Percentiles rank a stretch among this genome's conserved stretches.
phyloP scores from a whole-genome alignment of 2,329 filamentous ascomycete genomes.

The Fusarium palustre region DNA sequence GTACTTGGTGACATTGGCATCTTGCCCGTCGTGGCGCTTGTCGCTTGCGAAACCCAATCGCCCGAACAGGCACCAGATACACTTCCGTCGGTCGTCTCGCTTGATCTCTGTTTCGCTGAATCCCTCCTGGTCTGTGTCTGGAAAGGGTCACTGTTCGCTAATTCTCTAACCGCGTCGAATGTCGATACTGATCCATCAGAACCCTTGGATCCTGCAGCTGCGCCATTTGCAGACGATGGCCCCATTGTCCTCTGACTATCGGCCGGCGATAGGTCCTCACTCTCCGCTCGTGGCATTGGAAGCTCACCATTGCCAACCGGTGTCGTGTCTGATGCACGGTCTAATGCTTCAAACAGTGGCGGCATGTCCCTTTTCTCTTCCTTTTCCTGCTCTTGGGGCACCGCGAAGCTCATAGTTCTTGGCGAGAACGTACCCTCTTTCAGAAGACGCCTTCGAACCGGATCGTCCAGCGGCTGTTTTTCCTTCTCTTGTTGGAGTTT shows the following conservation, averaged over 20 bases:
- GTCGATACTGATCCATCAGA: slow-evolving; percentile 58
- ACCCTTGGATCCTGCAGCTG: slow-evolving; percentile 53
- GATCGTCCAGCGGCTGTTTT: slow-evolving; percentile 54
- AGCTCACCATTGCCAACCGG: slow-evolving; percentile 39
- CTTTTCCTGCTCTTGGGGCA: slow-evolving; percentile 46
- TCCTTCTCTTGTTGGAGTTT: slow-evolving; percentile 74
- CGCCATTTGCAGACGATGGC: slow-evolving; percentile 41
- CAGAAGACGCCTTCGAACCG: slow-evolving; percentile 52
- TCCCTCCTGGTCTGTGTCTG: slow-evolving; percentile 51
- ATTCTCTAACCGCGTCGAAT: slow-evolving; percentile 62
- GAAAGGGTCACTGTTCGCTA: slow-evolving; percentile 64
- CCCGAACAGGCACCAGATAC: slow-evolving; percentile 64
- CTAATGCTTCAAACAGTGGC: slow-evolving; percentile 29
- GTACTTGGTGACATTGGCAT: slow-evolving; percentile 74
- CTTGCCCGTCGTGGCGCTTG: slow-evolving; percentile 72
- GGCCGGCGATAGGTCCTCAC: slow-evolving; percentile 45
- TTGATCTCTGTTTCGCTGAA: slow-evolving; percentile 65
- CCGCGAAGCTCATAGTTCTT: slow-evolving; percentile 58
- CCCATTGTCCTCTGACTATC: slow-evolving; percentile 47
- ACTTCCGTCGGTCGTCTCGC: slow-evolving; percentile 72
- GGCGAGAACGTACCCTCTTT: slow-evolving; percentile 60
- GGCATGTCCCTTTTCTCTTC: slow-evolving; percentile 42
- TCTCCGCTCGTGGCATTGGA: slow-evolving; percentile 42
- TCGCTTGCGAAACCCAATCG: slow-evolving; percentile 73
- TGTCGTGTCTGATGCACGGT: slow-evolving; percentile 37